Percentiles rank a stretch among this genome's conserved stretches.
Conservation (phyloP, 352 stramenopile genomes). For the Pythium chondricola region DNA sequence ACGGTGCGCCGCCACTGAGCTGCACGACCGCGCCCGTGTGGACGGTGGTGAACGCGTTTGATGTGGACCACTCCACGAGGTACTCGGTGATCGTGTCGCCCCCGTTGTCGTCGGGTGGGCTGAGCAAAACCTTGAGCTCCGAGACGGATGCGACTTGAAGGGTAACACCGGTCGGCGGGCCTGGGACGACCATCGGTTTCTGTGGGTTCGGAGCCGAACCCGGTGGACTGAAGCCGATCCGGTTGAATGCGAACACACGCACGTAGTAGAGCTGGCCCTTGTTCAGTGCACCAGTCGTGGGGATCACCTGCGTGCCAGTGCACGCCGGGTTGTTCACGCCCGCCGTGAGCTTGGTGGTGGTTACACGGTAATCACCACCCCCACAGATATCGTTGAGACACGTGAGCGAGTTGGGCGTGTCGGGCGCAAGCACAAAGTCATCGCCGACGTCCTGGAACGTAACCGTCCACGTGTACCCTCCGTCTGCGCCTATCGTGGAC, state of each 20-base stretch:
- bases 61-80: constrained; percentile 88
- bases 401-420: constrained; percentile 22
- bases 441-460: constrained; percentile 87
- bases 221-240: constrained; percentile 86
- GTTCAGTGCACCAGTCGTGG: constrained; percentile 52
- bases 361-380: constrained; percentile 32
- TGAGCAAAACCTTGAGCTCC: constrained; percentile 88
- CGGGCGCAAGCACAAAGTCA: constrained; percentile 58
- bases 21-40: constrained; percentile 32
- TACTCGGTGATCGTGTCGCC: constrained; percentile 88
- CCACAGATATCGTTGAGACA: constrained; percentile 16
- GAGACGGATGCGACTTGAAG: constrained; percentile 70
- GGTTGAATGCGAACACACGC: constrained; percentile 94
- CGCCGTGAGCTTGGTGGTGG: constrained; percentile 48
- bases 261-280: constrained; percentile 92
- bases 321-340: constrained; percentile 75
- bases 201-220: constrained; percentile 38
- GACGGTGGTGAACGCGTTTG: constrained; percentile 58
- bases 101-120: constrained; percentile 72
- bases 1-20: constrained; percentile 55
- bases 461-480: constrained; percentile 84
- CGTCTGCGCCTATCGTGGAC: constrained; percentile 29
- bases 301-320: constrained; percentile 77
- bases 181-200: constrained; percentile 78
- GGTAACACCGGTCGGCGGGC: constrained; percentile 61